These are phyloP conservation scores for Onygenales sp. DNA, from an alignment of 2,329 filamentous ascomycete genomes.

Conservation along the genomic window DNA sequence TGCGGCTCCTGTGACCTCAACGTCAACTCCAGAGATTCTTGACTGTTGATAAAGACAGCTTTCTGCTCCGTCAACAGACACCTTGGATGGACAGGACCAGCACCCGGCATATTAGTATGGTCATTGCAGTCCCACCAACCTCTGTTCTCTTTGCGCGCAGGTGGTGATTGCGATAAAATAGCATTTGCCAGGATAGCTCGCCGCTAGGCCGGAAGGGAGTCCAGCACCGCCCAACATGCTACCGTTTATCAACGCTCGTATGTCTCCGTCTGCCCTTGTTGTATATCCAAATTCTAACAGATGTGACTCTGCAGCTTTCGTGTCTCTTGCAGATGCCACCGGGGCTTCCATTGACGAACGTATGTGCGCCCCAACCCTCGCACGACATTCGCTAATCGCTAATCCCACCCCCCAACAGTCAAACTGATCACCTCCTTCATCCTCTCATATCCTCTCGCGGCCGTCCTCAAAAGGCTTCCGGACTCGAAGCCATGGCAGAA, in stretches of 20 bases:
- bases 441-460: constrained; percentile 84
- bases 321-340: constrained; percentile 46
- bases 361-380: constrained; percentile 22
- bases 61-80: neutral
- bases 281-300: neutral
- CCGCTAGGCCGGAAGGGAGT: neutral
- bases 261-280: neutral
- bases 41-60: too few relatives aligned
- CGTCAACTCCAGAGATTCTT: too few relatives aligned
- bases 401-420: constrained; percentile 45
- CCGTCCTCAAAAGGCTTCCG: constrained; percentile 77
- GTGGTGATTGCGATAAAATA: neutral
- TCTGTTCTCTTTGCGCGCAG: neutral
- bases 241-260: constrained; percentile 1
- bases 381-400: constrained; percentile 9
- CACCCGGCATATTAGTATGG: neutral
- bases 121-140: neutral
- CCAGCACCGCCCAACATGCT: neutral
- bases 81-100: neutral
- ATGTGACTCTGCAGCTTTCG: constrained; percentile 43
- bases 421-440: constrained; percentile 89
- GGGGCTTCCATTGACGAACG: constrained; percentile 58
- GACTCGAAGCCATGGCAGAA: constrained; percentile 75
- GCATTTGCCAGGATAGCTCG: neutral
- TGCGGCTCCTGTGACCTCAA: too few relatives aligned